These are phyloP conservation scores for Phytophthora pinifolia DNA, from an alignment of 352 stramenopile species.

Conservation along the genomic window DNA sequence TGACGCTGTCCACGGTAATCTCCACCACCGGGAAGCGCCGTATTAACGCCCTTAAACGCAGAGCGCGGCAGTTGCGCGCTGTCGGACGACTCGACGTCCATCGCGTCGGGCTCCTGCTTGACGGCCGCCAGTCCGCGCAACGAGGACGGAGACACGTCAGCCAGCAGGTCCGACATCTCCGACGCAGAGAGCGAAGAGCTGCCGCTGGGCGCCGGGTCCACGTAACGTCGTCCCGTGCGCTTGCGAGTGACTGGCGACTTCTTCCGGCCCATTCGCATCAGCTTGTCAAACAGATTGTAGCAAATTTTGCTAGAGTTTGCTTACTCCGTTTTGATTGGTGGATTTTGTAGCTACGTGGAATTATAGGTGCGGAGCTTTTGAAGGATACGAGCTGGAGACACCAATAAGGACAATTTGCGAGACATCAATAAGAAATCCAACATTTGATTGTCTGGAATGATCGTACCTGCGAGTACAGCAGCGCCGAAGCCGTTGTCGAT, in stretches of 20 bases:
- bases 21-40: constrained; percentile 9
- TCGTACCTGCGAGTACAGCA: constrained; percentile 90
- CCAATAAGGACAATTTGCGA: constrained; percentile 4
- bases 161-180: constrained; percentile 1
- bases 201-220: neutral
- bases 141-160: constrained; percentile 13
- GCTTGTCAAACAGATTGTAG: constrained; percentile 6
- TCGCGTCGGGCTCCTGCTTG: constrained; percentile 19
- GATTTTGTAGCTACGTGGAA: constrained; percentile 6
- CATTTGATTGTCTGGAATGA: constrained; percentile 1
- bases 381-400: constrained; percentile 32
- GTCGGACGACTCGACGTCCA: constrained; percentile 17
- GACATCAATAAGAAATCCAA: too few relatives aligned
- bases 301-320: neutral
- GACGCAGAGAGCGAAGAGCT: constrained; percentile 3
- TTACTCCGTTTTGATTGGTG: neutral
- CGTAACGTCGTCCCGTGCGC: constrained; percentile 24
- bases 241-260: constrained; percentile 39
- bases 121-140: constrained; percentile 8
- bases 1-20: neutral
- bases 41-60: constrained; percentile 2
- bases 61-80: constrained; percentile 5
- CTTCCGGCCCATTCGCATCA: constrained; percentile 33
- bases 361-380: constrained; percentile 16
- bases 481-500: constrained; percentile 99